Percentiles rank a stretch among this genome's conserved stretches.
These are phyloP conservation scores for Neopestalotiopsis sp. DNA, from an alignment of 2,329 filamentous ascomycete species.

Conservation along the genomic window DNA sequence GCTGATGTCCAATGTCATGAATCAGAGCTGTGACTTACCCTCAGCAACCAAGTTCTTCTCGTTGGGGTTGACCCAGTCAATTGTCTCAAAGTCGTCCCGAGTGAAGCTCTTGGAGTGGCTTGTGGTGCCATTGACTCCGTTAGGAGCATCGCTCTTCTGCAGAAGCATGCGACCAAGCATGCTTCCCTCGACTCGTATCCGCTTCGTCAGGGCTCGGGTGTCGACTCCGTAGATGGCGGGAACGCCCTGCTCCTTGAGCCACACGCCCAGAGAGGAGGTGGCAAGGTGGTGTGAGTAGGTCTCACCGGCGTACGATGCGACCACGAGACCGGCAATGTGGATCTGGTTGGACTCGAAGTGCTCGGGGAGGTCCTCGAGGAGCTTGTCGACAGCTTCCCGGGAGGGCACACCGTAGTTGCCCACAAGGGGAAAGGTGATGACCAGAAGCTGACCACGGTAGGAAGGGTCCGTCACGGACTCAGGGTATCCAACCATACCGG, in stretches of 20 bases:
- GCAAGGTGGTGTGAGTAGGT: constrained; percentile 96
- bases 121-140: constrained; percentile 46
- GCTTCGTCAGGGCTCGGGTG: constrained; percentile 91
- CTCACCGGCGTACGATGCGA: constrained; percentile 91
- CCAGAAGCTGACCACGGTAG: constrained; percentile 91
- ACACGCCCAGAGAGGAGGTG: constrained; percentile 85
- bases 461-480: constrained; percentile 90
- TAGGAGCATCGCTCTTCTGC: constrained; percentile 61
- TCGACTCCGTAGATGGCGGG: constrained; percentile 96
- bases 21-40: constrained; percentile 67
- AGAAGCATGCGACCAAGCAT: constrained; percentile 92
- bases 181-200: constrained; percentile 90
- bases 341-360: constrained; percentile 94
- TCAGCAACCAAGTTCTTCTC: constrained; percentile 90
- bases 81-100: constrained; percentile 66
- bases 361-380: constrained; percentile 85
- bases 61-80: constrained; percentile 94
- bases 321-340: constrained; percentile 90
- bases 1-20: constrained; percentile 34
- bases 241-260: constrained; percentile 94
- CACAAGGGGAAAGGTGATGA: constrained; percentile 93
- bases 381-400: constrained; percentile 80
- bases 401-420: constrained; percentile 98
- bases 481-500: constrained; percentile 98
- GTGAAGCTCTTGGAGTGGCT: constrained; percentile 51